Base-by-base conservation (phyloP, 1,284 basidiomycete genomes). In the Sporisorium iseilematis-ciliati region DNA sequence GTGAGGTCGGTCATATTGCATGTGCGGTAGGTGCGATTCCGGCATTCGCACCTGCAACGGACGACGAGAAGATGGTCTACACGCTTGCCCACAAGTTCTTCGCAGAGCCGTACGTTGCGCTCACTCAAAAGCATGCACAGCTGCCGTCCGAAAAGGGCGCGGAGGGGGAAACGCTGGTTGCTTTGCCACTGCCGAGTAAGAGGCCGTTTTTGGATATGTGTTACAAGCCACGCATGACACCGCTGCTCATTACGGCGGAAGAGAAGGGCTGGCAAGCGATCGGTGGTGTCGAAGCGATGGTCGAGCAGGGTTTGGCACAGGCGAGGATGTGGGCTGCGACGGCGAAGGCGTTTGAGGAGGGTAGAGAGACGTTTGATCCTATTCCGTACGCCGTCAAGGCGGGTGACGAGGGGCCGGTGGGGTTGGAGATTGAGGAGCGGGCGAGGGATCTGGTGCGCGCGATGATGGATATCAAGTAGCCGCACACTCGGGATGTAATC, bases 301-400 rank as follows among this genome's bases (percentile, higher is more conserved):
- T 86, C 21, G 84, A 85, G 49, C 85, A 86, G 59, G 85, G 85
- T 8, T 60, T 86, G 23, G 83, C 84, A 35, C 85, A 86, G 68
- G 79, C 80, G 21, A 66, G 84, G 14, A 83, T 84, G 83, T 83
- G 74, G 75, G 77, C 77, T 6, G 75, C 77, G 10, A 63, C 58
- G 5, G 75, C 70, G 5, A 46, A 50, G 20, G 77, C 77, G 23
- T 57, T 77, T 11, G 48, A 46, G 18, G 52, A 67, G n/a, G 72
- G 65, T 2, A 42, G 35, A 18, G 52, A 57, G 43, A 41, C 40
- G 12, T 69, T 67, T 12, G 75, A 77, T 38, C 77, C 77, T 20
- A 69, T 75, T 33, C 51, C 50, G 10, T 77, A 21, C 40, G 69
- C 77, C 1, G 65, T 65, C 26, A 69, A 62, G 41, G 71, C 71